Conservation (phyloP, 257 asterid genomes). For the Nicotiana tabacum region DNA sequence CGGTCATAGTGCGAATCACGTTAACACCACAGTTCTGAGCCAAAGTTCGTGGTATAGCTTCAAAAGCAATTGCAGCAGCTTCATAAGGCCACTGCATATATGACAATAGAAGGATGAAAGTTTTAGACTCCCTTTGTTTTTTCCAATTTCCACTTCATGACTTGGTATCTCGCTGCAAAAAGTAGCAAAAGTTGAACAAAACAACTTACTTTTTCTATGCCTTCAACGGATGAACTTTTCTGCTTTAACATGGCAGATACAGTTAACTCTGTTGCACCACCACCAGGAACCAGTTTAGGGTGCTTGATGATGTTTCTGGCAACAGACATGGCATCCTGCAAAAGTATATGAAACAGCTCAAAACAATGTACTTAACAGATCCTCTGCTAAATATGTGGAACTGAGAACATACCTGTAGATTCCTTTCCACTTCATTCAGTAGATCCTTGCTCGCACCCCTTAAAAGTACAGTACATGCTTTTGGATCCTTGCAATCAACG, state of each 20-base stretch:
- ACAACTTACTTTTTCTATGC: conserved; percentile 71
- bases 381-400: background rate
- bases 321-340: conserved; percentile 94
- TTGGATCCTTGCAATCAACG: conserved; percentile 86
- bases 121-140: background rate
- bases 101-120: background rate
- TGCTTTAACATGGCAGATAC: conserved; percentile 87
- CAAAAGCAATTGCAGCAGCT: conserved; percentile 98
- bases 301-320: conserved; percentile 90
- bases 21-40: conserved; percentile 98
- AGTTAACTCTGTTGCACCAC: conserved; percentile 96
- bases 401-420: conserved; percentile 65
- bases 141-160: background rate
- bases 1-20: conserved; percentile 92
- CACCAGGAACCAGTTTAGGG: conserved; percentile 98
- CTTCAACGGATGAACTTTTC: conserved; percentile 86
- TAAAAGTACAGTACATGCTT: conserved; percentile 88
- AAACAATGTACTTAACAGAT: background rate
- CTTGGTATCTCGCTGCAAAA: background rate
- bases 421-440: conserved; percentile 94
- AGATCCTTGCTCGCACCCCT: conserved; percentile 99
- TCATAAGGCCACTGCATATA: conserved; percentile 90
- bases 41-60: conserved; percentile 94
- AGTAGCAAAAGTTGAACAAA: background rate
- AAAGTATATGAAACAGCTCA: conserved; percentile 6